A percentile compares a stretch with the other conserved stretches of the same genome.
Evolutionary conservation across 805 yeast genomes (phyloP).

Genomic region (Suhomyces xylopsoci): DNA sequence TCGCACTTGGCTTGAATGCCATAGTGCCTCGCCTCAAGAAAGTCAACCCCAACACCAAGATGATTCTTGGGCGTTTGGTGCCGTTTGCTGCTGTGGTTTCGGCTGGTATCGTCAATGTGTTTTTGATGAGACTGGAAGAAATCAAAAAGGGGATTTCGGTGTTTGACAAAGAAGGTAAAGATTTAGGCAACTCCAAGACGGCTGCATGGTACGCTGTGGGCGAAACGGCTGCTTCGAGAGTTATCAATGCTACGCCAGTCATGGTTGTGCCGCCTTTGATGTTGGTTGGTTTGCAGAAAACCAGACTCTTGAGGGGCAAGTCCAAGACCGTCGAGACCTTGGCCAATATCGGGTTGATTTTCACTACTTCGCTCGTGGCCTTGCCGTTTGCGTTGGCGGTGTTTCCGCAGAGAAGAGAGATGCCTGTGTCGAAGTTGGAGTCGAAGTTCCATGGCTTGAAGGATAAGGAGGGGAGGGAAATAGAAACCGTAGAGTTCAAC

Average conservation of each 20-base stretch:
- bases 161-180: conserved; percentile 59
- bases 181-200: conserved; percentile 63
- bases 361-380: conserved; percentile 79
- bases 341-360: conserved; percentile 82
- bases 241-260: conserved; percentile 93
- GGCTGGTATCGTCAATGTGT: conserved; percentile 96
- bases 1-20: conserved; percentile 89
- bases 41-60: conserved; percentile 64
- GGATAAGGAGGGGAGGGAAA: conserved; percentile 56
- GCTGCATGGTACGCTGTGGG: conserved; percentile 95
- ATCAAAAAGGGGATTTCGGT: conserved; percentile 80
- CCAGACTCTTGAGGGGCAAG: conserved; percentile 60
- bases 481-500: conserved; percentile 74
- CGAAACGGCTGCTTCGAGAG: conserved; percentile 93
- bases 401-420: conserved; percentile 82
- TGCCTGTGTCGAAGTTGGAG: conserved; percentile 63
- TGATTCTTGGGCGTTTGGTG: conserved; percentile 78
- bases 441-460: conserved; percentile 56
- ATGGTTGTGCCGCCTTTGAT: conserved; percentile 95
- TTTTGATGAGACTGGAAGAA: conserved; percentile 94
- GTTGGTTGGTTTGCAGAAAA: conserved; percentile 72
- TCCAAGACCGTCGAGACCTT: conserved; percentile 61
- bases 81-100: conserved; percentile 99
- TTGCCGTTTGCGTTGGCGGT: conserved; percentile 94
- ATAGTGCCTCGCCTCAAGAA: conserved; percentile 80